These are phyloP conservation scores for Fusarium sulawesiense DNA, from an alignment of 2,329 filamentous ascomycete species.

Conservation along the genomic window DNA sequence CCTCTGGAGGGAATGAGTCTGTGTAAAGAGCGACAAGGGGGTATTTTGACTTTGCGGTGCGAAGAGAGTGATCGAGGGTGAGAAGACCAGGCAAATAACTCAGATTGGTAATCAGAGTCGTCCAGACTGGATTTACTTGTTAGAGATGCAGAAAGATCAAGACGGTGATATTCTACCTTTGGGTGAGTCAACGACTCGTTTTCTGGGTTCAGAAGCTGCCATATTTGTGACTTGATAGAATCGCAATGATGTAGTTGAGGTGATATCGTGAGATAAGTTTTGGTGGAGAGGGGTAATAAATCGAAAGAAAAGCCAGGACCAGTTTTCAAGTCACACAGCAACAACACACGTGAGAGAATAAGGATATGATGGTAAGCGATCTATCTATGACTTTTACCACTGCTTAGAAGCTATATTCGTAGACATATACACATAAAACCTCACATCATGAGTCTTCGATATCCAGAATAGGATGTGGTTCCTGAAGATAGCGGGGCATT, in stretches of 20 bases:
- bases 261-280: constrained; percentile 15
- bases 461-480: constrained; percentile 2
- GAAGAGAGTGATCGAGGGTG: constrained; percentile 82
- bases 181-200: constrained; percentile 54
- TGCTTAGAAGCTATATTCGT: neutral
- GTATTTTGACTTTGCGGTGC: constrained; percentile 72
- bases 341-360: neutral
- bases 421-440: neutral
- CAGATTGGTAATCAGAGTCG: constrained; percentile 86
- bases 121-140: constrained; percentile 74
- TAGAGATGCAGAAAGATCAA: neutral
- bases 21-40: constrained; percentile 88
- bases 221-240: constrained; percentile 28
- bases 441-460: constrained; percentile 29
- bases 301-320: neutral
- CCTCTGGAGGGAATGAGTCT: constrained; percentile 75
- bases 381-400: neutral
- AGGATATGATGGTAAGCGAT: neutral
- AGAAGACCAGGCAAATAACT: constrained; percentile 85
- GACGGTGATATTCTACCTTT: constrained; percentile 47
- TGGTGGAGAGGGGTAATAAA: constrained; percentile 19
- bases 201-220: constrained; percentile 33
- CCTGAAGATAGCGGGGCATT: constrained; percentile 21
- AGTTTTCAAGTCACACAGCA: neutral
- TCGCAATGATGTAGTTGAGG: neutral